These are phyloP conservation scores for Penicillium sp. DNA, from an alignment of 2,329 filamentous ascomycete species.

Conservation along the genomic window DNA sequence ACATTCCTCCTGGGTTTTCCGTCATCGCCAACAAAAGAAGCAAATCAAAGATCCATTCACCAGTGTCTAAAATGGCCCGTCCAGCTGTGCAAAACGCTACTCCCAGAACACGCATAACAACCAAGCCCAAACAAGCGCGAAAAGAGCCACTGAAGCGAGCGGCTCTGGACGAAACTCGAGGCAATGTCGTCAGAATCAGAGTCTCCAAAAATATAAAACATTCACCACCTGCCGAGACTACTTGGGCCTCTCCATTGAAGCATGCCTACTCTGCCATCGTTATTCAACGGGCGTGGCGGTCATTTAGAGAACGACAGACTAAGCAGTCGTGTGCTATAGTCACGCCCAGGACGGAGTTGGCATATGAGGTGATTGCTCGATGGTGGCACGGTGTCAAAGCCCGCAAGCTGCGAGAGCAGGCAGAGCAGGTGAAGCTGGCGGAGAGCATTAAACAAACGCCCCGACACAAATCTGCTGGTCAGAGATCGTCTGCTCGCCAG, in stretches of 20 bases:
- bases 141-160: constrained; percentile 1
- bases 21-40: constrained; percentile 21
- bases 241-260: constrained; percentile 55
- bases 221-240: constrained; percentile 52
- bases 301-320: constrained; percentile 20
- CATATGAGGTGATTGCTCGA: constrained; percentile 32
- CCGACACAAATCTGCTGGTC: background rate
- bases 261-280: constrained; percentile 52
- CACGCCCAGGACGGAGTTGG: constrained; percentile 44
- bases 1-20: constrained; percentile 54
- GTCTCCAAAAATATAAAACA: constrained; percentile 6
- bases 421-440: background rate
- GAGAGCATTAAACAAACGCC: background rate
- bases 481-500: background rate
- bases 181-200: constrained; percentile 8
- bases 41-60: background rate
- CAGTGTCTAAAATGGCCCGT: constrained; percentile 1
- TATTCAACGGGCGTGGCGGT: constrained; percentile 56
- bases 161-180: constrained; percentile 17
- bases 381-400: constrained; percentile 35
- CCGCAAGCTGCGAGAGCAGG: constrained; percentile 14
- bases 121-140: background rate
- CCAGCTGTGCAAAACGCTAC: background rate
- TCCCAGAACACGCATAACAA: too few species aligned
- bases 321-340: constrained; percentile 31